Evolutionary conservation across 306 rosid species (phyloP).

Genomic region (Oxytropis ochrocephala): DNA sequence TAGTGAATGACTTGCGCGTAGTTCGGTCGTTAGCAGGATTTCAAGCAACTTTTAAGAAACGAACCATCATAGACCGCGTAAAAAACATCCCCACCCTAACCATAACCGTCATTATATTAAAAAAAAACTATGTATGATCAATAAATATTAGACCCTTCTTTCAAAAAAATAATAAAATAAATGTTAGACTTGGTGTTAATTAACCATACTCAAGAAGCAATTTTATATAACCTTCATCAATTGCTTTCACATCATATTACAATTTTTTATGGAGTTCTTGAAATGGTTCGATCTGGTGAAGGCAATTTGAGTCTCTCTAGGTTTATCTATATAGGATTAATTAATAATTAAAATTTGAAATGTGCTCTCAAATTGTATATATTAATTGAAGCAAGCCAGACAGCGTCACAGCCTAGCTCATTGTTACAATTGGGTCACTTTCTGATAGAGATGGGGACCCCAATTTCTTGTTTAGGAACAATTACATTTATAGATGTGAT

Average conservation of each 20-base stretch:
- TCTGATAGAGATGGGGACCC: neutral
- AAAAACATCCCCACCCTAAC: no score
- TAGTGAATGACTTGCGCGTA: no score
- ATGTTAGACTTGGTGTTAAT: neutral
- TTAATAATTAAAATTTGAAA: neutral
- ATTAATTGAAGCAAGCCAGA: neutral
- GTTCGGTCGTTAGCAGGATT: no score
- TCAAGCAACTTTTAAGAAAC: no score
- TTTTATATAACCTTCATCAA: neutral
- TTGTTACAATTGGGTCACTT: conserved; percentile 15
- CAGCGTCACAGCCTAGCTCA: neutral
- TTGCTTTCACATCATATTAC: conserved; percentile 5
- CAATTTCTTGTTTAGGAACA: neutral
- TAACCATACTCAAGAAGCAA: neutral
- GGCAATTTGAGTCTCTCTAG: neutral
- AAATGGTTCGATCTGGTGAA: neutral
- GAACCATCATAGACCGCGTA: no score
- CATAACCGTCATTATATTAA: no score
- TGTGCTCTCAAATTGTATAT: neutral
- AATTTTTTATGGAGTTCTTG: neutral
- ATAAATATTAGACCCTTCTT: no score
- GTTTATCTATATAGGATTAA: neutral
- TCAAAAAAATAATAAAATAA: no score
- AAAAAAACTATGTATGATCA: no score
- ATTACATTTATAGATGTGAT: neutral